Evolutionary conservation across 108 stramenopile genomes (phyloP).

Genomic region (Seminavis robusta): DNA sequence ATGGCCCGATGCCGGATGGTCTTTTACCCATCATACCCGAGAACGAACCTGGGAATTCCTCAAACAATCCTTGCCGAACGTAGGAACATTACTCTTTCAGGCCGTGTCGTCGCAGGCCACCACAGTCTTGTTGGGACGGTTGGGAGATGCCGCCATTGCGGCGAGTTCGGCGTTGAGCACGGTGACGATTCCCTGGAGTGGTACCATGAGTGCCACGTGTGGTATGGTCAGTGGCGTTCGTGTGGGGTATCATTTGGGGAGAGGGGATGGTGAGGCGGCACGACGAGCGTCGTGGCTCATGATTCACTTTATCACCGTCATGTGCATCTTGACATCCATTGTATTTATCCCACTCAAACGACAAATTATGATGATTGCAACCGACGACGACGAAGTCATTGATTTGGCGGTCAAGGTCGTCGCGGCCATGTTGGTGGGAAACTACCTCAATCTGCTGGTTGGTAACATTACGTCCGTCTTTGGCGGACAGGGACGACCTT

Average conservation of each 20-base stretch:
- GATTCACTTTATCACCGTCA: constrained; percentile 35
- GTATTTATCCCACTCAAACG: constrained; percentile 29
- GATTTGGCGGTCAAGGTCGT: constrained; percentile 17
- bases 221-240: constrained; percentile 36
- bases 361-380: constrained; percentile 16
- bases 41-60: constrained; percentile 39
- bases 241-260: constrained; percentile 46
- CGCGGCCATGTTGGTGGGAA: constrained; percentile 44
- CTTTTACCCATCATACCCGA: constrained; percentile 23
- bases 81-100: constrained; percentile 45
- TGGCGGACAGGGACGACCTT: constrained; percentile 43
- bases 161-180: constrained; percentile 37
- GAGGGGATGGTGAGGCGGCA: constrained; percentile 33
- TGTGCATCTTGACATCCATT: constrained; percentile 30
- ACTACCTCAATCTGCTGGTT: constrained; percentile 42
- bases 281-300: constrained; percentile 30
- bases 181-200: constrained; percentile 44
- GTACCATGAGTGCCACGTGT: constrained; percentile 33
- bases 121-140: constrained; percentile 38
- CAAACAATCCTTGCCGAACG: constrained; percentile 46
- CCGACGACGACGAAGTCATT: constrained; percentile 24
- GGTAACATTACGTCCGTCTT: constrained; percentile 41
- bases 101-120: constrained; percentile 28
- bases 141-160: constrained; percentile 41
- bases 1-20: constrained; percentile 41